Evolutionary conservation across 2,329 filamentous ascomycete genomes (phyloP).

Genomic region (Chaetomiaceae sp.): DNA sequence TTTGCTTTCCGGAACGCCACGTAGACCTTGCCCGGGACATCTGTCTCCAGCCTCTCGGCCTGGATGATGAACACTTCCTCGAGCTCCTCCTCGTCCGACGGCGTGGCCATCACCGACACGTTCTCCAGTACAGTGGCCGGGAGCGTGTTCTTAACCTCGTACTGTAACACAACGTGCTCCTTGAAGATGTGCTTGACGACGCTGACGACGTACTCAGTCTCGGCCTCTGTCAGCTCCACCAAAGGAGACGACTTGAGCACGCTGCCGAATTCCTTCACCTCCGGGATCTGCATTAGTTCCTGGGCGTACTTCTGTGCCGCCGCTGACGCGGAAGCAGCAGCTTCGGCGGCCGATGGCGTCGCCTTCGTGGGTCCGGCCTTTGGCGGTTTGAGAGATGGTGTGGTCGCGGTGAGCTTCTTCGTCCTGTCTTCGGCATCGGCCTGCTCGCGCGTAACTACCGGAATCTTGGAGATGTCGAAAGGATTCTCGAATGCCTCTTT

Average conservation of each 20-base stretch:
- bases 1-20: slow-evolving; percentile 84
- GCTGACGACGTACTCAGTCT: slow-evolving; percentile 93
- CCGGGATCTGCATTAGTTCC: slow-evolving; percentile 80
- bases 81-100: slow-evolving; percentile 72
- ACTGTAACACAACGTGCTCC: slow-evolving; percentile 91
- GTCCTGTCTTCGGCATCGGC: slow-evolving; percentile 92
- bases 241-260: slow-evolving; percentile 85
- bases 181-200: slow-evolving; percentile 98
- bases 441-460: slow-evolving; percentile 90
- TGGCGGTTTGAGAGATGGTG: slow-evolving; percentile 89
- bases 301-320: slow-evolving; percentile 83
- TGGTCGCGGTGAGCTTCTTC: slow-evolving; percentile 91
- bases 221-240: slow-evolving; percentile 89
- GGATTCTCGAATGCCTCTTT: slow-evolving; percentile 76
- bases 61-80: slow-evolving; percentile 94
- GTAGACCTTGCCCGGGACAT: slow-evolving; percentile 89
- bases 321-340: slow-evolving; percentile 68
- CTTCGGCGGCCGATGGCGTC: slow-evolving; percentile 62
- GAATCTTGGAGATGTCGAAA: slow-evolving; percentile 87
- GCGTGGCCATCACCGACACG: slow-evolving; percentile 74
- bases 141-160: slow-evolving; percentile 95
- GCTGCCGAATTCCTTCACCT: slow-evolving; percentile 81
- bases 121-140: slow-evolving; percentile 86
- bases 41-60: slow-evolving; percentile 71
- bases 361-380: slow-evolving; percentile 72